phyloP scores from a whole-genome alignment of 306 rosid genomes.

The Quillaja saponaria region DNA sequence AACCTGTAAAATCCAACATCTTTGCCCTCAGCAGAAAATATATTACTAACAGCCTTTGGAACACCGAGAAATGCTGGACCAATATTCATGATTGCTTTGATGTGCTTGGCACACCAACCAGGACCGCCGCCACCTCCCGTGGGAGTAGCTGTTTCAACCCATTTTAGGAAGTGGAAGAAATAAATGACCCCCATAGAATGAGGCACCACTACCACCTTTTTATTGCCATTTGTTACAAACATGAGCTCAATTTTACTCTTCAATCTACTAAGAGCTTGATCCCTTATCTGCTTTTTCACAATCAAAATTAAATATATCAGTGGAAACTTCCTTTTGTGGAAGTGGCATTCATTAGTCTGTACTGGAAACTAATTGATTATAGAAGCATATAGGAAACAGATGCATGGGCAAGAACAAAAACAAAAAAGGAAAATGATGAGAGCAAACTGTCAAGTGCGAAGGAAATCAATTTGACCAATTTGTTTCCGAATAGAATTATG shows the following conservation, averaged over 20 bases:
- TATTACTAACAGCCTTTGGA: constrained; percentile 62
- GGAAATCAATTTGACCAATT: no score
- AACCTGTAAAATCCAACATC: constrained; percentile 59
- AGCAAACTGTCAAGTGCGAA: neutral
- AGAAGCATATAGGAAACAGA: constrained; percentile 1
- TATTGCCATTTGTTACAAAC: constrained; percentile 57
- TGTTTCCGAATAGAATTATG: no score
- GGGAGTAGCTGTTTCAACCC: constrained; percentile 79
- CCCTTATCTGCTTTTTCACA: constrained; percentile 62
- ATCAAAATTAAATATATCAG: constrained; percentile 40
- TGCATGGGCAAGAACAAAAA: neutral
- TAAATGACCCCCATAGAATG: constrained; percentile 76
- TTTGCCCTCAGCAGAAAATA: constrained; percentile 65
- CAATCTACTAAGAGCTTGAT: constrained; percentile 70
- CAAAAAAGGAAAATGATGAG: neutral
- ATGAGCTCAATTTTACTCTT: constrained; percentile 81
- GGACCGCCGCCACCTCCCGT: constrained; percentile 77
- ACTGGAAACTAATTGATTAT: constrained; percentile 1
- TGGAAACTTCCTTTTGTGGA: constrained; percentile 16
- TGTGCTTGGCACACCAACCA: constrained; percentile 76
- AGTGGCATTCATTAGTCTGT: neutral
- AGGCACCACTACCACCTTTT: constrained; percentile 87
- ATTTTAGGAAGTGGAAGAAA: constrained; percentile 83
- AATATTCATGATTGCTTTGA: constrained; percentile 78
- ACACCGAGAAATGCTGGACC: constrained; percentile 74